phyloP scores from a whole-genome alignment of 176 grass and related monocot species.

The Canna indica region DNA sequence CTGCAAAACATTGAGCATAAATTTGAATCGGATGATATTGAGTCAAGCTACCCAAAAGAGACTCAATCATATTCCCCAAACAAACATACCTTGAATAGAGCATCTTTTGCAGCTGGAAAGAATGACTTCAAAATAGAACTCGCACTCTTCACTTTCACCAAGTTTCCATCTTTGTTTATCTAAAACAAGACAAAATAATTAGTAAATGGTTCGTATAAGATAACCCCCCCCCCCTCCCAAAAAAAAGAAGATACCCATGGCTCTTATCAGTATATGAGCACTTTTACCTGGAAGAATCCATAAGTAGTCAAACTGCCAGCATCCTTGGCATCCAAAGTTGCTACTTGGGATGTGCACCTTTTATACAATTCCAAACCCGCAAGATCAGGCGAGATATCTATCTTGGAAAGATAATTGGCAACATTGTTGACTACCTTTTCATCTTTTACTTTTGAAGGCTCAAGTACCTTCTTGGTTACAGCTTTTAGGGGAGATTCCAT shows the following conservation, averaged over 20 bases:
- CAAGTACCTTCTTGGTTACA: conserved; percentile 14
- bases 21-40: not conserved
- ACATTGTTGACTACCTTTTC: conserved; percentile 33
- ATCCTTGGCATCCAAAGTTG: conserved; percentile 32
- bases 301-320: not conserved
- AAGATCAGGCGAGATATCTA: conserved; percentile 54
- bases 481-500: conserved; percentile 15
- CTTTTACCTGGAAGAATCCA: conserved; percentile 19
- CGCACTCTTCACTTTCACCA: conserved; percentile 30
- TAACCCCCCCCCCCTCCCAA: no score
- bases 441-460: conserved; percentile 26
- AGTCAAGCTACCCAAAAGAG: not conserved
- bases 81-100: conserved; percentile 58
- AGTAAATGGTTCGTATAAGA: no score
- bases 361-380: conserved; percentile 57
- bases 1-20: conserved; percentile 34
- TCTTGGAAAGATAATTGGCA: conserved; percentile 56
- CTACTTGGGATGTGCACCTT: conserved; percentile 48
- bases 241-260: not conserved
- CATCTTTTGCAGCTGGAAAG: conserved; percentile 38
- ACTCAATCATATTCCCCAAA: not conserved
- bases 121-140: conserved; percentile 45
- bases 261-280: not conserved
- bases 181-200: conserved; percentile 21
- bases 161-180: conserved; percentile 26